Percentiles rank a stretch among this genome's conserved stretches.
These are phyloP conservation scores for Aureoboletus auriporus DNA, from an alignment of 768 basidiomycete species.

Conservation along the genomic window DNA sequence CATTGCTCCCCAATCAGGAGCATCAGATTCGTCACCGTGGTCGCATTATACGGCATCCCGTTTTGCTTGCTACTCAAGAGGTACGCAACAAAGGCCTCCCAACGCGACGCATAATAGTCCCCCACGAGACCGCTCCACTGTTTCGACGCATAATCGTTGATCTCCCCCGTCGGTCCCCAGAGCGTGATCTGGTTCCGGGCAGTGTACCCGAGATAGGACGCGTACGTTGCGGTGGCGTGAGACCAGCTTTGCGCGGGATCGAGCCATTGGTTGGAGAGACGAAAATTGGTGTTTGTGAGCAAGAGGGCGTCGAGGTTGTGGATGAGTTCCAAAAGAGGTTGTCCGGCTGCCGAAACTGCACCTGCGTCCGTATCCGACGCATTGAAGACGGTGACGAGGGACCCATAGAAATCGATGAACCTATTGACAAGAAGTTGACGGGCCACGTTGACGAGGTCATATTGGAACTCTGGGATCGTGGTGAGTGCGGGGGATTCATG, in stretches of 20 bases:
- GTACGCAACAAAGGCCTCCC: slow-evolving; percentile 34
- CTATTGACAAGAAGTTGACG: slow-evolving; percentile 38
- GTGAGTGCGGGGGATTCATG: slow-evolving; percentile 12
- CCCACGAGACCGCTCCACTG: slow-evolving; percentile 39
- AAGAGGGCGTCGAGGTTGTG: slow-evolving; percentile 34
- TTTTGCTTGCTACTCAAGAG: slow-evolving; percentile 26
- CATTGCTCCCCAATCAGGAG: slow-evolving; percentile 33
- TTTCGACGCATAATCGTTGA: slow-evolving; percentile 43
- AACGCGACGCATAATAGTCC: slow-evolving; percentile 33
- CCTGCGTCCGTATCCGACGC: slow-evolving; percentile 14
- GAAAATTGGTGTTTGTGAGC: slow-evolving; percentile 29
- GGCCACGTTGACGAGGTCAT: slow-evolving; percentile 38
- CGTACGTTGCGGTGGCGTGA: slow-evolving; percentile 28
- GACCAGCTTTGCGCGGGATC: slow-evolving; percentile 30
- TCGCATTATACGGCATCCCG: slow-evolving; percentile 28
- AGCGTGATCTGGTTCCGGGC: slow-evolving; percentile 42
- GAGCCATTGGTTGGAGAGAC: slow-evolving; percentile 35
- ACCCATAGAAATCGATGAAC: slow-evolving; percentile 32
- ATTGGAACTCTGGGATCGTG: slow-evolving; percentile 31
- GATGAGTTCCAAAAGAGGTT: slow-evolving; percentile 29
- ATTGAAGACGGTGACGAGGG: slow-evolving; percentile 29
- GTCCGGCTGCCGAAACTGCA: slow-evolving; percentile 20
- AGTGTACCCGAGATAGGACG: slow-evolving; percentile 34
- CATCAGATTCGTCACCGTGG: slow-evolving; percentile 20
- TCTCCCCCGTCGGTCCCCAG: slow-evolving; percentile 40